Evolutionary conservation across 805 yeast genomes (phyloP).

Genomic region (Myxozyma monticola): DNA sequence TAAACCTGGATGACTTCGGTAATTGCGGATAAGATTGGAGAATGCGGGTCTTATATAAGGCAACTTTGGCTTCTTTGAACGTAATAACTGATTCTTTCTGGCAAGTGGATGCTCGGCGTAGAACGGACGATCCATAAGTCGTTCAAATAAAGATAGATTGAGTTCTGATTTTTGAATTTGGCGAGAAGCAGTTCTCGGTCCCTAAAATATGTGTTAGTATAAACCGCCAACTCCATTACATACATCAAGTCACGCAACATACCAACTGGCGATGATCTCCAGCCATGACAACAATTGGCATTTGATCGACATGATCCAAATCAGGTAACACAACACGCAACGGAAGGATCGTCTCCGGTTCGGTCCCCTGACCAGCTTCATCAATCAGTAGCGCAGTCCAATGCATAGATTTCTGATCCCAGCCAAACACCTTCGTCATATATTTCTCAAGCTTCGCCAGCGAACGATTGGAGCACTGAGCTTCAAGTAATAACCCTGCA

Average conservation of each 20-base stretch:
- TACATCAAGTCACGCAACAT: neutral
- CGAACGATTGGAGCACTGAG: slow-evolving; percentile 20
- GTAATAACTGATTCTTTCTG: slow-evolving; percentile 7
- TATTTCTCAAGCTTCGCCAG: slow-evolving; percentile 10
- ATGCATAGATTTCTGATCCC: slow-evolving; percentile 1
- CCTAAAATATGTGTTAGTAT: slow-evolving; percentile 1
- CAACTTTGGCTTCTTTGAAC: neutral
- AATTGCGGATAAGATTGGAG: slow-evolving; percentile 23
- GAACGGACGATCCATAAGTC: slow-evolving; percentile 19
- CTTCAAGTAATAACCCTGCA: slow-evolving; percentile 17
- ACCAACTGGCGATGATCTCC: slow-evolving; percentile 28
- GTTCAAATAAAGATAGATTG: slow-evolving; percentile 23
- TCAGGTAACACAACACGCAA: slow-evolving; percentile 20
- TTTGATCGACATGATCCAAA: slow-evolving; percentile 1
- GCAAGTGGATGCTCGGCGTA: slow-evolving; percentile 25
- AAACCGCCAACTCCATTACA: too few species aligned
- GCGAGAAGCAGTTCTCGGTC: slow-evolving; percentile 24
- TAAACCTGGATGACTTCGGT: slow-evolving; percentile 27
- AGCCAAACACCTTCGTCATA: slow-evolving; percentile 16
- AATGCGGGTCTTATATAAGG: slow-evolving; percentile 23
- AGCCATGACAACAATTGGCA: slow-evolving; percentile 28
- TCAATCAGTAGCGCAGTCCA: slow-evolving; percentile 28
- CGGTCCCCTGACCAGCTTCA: slow-evolving; percentile 30
- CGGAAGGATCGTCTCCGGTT: slow-evolving; percentile 23
- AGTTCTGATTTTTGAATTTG: slow-evolving; percentile 16